phyloP scores from a whole-genome alignment of 2,329 filamentous ascomycete species.

The Fusarium aywerte region DNA sequence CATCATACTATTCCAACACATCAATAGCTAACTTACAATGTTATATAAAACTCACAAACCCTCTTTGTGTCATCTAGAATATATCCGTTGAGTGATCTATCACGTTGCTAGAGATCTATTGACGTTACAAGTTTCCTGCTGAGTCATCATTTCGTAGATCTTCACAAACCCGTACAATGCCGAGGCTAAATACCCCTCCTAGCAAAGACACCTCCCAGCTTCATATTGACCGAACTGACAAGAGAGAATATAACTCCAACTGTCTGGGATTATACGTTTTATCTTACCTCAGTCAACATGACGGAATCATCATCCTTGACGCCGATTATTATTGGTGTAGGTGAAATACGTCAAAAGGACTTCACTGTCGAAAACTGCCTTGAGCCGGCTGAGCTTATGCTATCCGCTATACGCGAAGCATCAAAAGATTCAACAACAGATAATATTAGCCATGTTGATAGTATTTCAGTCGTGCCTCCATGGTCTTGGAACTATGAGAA shows the following conservation, averaged over 20 bases:
- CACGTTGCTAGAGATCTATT: too few species aligned
- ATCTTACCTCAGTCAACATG: fast-evolving
- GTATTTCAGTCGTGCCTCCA: constrained; percentile 67
- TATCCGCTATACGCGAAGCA: constrained; percentile 63
- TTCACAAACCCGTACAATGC: background rate
- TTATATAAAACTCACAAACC: too few species aligned
- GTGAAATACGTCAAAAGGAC: constrained; percentile 69
- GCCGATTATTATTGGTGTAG: constrained; percentile 71
- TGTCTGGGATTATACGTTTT: too few species aligned
- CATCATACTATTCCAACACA: too few species aligned
- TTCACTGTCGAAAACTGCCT: constrained; percentile 58
- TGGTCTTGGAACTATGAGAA: constrained; percentile 76
- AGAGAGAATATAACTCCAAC: too few species aligned
- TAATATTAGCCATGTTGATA: constrained; percentile 56
- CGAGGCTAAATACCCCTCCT: constrained; percentile 4
- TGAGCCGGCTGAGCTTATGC: constrained; percentile 69
- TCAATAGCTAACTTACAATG: too few species aligned
- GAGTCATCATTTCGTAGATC: background rate
- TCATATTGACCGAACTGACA: too few species aligned
- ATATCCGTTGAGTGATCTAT: too few species aligned
- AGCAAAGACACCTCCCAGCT: background rate
- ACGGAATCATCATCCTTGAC: background rate
- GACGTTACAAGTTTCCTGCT: background rate
- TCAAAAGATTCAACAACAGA: constrained; percentile 57
- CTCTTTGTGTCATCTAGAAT: too few species aligned